These are phyloP conservation scores for Pseudomonodictys pantanalensis DNA, from an alignment of 495 filamentous ascomycete genomes.

Conservation along the genomic window DNA sequence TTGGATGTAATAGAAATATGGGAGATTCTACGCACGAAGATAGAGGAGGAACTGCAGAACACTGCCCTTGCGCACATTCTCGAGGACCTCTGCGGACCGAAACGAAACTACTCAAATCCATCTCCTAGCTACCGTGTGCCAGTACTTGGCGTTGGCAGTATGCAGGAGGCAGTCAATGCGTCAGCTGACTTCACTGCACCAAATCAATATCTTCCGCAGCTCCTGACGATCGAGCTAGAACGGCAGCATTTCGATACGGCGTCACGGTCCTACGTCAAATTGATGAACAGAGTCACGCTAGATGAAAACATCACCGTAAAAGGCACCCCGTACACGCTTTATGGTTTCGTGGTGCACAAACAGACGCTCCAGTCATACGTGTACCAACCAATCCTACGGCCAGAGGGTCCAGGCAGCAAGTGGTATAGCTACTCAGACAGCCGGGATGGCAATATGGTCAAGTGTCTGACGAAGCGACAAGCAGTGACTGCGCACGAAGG, in stretches of 20 bases:
- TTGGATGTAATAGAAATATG: conserved; percentile 45
- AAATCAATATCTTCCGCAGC: conserved; percentile 37
- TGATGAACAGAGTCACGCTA: conserved; percentile 55
- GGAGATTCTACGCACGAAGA: conserved; percentile 52
- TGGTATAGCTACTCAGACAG: conserved; percentile 62
- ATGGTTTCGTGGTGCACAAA: conserved; percentile 61
- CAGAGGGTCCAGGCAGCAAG: conserved; percentile 53
- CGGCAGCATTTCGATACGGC: conserved; percentile 55
- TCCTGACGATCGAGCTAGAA: conserved; percentile 59
- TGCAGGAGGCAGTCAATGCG: conserved; percentile 36
- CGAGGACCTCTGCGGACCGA: conserved; percentile 48
- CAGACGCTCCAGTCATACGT: conserved; percentile 59
- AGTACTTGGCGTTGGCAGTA: conserved; percentile 28
- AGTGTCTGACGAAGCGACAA: conserved; percentile 56
- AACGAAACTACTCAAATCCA: conserved; percentile 25
- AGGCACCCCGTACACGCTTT: conserved; percentile 53
- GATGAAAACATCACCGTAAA: conserved; percentile 54
- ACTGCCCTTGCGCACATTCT: conserved; percentile 46
- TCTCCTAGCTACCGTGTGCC: conserved; percentile 34
- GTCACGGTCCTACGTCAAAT: conserved; percentile 56
- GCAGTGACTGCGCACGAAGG: conserved; percentile 57
- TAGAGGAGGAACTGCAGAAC: conserved; percentile 53
- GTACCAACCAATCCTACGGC: conserved; percentile 61
- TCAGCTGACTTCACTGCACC: conserved; percentile 17
- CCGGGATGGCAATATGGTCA: conserved; percentile 52